Base-by-base conservation (phyloP, 768 basidiomycete genomes). In the Boletellus emodensis region DNA sequence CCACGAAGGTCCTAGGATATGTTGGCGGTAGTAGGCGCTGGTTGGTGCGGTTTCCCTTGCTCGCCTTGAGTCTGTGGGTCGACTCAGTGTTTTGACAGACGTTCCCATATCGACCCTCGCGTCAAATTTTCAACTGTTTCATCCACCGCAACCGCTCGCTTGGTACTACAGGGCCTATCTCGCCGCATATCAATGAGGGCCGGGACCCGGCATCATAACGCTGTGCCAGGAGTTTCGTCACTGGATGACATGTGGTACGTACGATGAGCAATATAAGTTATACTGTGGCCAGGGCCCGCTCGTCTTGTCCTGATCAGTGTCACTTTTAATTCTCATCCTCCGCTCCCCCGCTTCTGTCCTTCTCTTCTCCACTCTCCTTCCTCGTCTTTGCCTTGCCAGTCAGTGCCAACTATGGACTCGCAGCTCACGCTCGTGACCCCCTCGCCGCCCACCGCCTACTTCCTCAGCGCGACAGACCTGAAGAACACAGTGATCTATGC, bases 381-480 rank as follows among this genome's bases (percentile, higher is more conserved):
- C 33, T 6, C n/a, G n/a, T n/a, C n/a, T n/a, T n/a, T n/a, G n/a
- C 37, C 28, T 22, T 30, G n/a, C 17, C 7, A 10, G 8, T 3
- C n/a, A 15, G 4, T 30, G 8, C n/a, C 14, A n/a, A 13, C 17
- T 42, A 69, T 67, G 66, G 63, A 67, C 45, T 67, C 66, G 11
- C 14, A 59, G 13, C 11, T 49, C 40, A 67, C 66, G 1, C 67
- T 67, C 39, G 67, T 67, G 13, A 55, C 45, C 34, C 43, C 49
- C 10, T 3, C 46, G 7, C 63, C 63, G 17, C 66, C 67, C 20
- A 69, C 61, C 12, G 1, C 46, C 36, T 69, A 69, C 55, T 67
- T 54, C 36, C 28, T 67, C 34, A 65, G 61, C 44, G 56, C 53
- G 11, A 33, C 53, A 3, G 52, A 54, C 40, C 51, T 54, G 35